Conservation (phyloP, 441 rosid genomes). For the Eruca vesicaria region DNA sequence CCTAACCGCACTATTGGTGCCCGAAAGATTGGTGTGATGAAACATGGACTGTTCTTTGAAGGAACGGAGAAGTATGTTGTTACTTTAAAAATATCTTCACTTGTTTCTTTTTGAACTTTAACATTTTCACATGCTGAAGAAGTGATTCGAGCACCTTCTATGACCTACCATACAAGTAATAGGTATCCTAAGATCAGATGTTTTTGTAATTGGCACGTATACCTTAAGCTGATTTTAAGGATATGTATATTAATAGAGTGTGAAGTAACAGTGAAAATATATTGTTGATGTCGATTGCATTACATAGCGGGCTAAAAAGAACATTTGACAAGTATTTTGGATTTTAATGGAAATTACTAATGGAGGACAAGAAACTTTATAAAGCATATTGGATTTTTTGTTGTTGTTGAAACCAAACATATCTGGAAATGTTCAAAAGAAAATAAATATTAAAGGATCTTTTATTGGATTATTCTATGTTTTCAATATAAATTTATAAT, state of each 20-base stretch:
- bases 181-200: constrained; percentile 3
- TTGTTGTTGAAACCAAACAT: neutral
- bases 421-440: neutral
- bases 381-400: neutral
- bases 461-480: neutral
- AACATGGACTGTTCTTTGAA: neutral
- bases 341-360: neutral
- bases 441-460: neutral
- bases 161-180: neutral
- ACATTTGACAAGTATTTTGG: constrained; percentile 5
- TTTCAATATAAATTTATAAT: neutral
- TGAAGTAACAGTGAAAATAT: neutral
- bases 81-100: neutral
- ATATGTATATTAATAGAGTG: neutral
- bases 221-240: neutral
- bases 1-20: too few relatives aligned
- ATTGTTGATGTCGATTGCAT: neutral
- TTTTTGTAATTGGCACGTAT: neutral
- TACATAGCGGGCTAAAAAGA: neutral
- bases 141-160: constrained; percentile 3
- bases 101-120: too few relatives aligned
- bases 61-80: neutral
- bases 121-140: constrained; percentile 1
- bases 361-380: neutral
- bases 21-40: too few relatives aligned